Percentiles rank a stretch among this genome's conserved stretches.
Evolutionary conservation across 1,284 basidiomycete species (phyloP).

Genomic region (Trametes pubescens): DNA sequence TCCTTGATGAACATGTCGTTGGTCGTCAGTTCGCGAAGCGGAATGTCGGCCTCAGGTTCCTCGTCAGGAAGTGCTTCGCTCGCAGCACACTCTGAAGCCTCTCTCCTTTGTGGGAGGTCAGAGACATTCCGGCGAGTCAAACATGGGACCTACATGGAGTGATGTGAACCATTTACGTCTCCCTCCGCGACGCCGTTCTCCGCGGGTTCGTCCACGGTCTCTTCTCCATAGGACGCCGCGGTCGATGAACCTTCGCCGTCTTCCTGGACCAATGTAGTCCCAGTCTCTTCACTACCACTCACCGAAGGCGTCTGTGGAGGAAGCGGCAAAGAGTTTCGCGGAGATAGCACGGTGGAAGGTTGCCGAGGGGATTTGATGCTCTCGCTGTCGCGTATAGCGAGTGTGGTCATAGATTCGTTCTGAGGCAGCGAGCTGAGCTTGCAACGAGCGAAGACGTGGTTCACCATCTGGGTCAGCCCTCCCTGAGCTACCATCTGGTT

Average conservation of each 20-base stretch:
- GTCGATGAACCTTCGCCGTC: conserved; percentile 14
- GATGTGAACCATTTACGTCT: conserved; percentile 18
- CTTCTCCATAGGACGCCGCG: conserved; percentile 22
- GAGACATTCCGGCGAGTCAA: not conserved
- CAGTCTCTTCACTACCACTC: conserved; percentile 26
- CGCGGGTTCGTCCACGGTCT: conserved; percentile 13
- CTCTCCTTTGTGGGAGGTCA: conserved; percentile 17
- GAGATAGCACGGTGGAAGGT: conserved; percentile 40
- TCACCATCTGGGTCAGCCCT: conserved; percentile 95
- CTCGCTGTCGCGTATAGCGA: conserved; percentile 29
- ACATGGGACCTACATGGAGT: conserved; percentile 23
- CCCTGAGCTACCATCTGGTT: conserved; percentile 98
- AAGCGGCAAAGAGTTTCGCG: conserved; percentile 39
- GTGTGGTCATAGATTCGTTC: conserved; percentile 38
- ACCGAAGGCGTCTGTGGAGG: conserved; percentile 24
- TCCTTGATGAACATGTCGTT: conserved; percentile 94
- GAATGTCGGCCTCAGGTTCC: conserved; percentile 23
- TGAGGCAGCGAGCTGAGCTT: conserved; percentile 42
- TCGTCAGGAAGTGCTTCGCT: conserved; percentile 37
- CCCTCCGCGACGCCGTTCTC: conserved; percentile 2
- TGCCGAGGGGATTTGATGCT: conserved; percentile 34
- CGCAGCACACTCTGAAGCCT: conserved; percentile 36
- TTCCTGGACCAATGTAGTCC: conserved; percentile 30
- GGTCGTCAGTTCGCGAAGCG: conserved; percentile 51
- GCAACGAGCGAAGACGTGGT: conserved; percentile 91